phyloP scores from a whole-genome alignment of 2,329 filamentous ascomycete species.

The Scleromitrula shiraiana region DNA sequence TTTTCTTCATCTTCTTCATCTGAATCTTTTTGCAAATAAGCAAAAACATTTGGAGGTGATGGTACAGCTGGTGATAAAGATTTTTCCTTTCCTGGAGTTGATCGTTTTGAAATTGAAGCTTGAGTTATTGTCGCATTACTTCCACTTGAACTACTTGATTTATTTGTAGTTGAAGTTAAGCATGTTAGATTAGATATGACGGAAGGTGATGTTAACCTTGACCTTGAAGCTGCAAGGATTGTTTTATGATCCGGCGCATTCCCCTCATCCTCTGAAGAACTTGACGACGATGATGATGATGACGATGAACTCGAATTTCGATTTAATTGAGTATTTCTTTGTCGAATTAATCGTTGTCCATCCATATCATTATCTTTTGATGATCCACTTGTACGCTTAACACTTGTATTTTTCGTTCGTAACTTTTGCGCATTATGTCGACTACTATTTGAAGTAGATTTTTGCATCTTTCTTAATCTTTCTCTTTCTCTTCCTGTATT shows the following conservation, averaged over 20 bases:
- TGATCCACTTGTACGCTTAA: conserved; percentile 14
- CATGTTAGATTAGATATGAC: conserved; percentile 28
- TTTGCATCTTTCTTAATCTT: conserved; percentile 17
- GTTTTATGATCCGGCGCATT: conserved; percentile 21
- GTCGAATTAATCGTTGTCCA: conserved; percentile 12
- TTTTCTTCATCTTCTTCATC: conserved; percentile 6
- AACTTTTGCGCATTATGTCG: conserved; percentile 16
- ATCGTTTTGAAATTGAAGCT: conserved; percentile 24
- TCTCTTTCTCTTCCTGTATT: conserved; percentile 21
- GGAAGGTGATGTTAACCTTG: conserved; percentile 28
- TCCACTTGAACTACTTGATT: conserved; percentile 34
- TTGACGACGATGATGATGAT: conserved; percentile 12
- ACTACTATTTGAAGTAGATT: conserved; percentile 12
- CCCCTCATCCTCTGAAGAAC: conserved; percentile 21
- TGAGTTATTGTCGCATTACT: conserved; percentile 36
- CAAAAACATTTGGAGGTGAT: conserved; percentile 26
- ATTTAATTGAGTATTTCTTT: conserved; percentile 15
- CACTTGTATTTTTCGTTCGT: conserved; percentile 17
- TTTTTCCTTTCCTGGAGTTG: conserved; percentile 9
- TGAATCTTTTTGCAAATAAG: conserved; percentile 22
- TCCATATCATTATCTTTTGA: conserved; percentile 15
- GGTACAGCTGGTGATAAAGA: conserved; percentile 27
- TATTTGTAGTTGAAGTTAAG: conserved; percentile 27
- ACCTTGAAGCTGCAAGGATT: conserved; percentile 20
- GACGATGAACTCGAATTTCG: conserved; percentile 18